phyloP scores from a whole-genome alignment of 2,329 filamentous ascomycete genomes.

The Penicillium brevicompactum region DNA sequence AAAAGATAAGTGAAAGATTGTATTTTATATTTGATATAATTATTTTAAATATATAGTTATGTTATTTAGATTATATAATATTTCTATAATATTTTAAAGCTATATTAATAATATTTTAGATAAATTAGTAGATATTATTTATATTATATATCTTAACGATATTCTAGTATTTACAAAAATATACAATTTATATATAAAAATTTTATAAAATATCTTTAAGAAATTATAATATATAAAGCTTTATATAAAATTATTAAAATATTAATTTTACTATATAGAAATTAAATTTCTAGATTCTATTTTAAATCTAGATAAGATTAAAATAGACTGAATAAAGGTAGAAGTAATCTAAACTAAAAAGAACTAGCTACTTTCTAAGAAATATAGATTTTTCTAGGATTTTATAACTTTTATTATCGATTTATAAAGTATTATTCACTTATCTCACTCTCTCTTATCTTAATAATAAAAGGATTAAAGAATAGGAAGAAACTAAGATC shows the following conservation, averaged over 20 bases:
- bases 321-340: too few species aligned
- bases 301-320: too few species aligned
- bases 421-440: too few species aligned
- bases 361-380: too few species aligned
- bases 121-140: neutral
- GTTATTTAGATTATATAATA: neutral
- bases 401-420: neutral
- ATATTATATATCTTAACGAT: neutral
- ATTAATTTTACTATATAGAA: too few species aligned
- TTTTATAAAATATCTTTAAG: neutral
- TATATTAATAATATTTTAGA: neutral
- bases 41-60: neutral
- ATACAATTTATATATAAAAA: neutral
- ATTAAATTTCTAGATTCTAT: too few species aligned
- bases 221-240: neutral
- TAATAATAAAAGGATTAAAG: too few species aligned
- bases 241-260: neutral
- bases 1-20: neutral
- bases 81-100: neutral
- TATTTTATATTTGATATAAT: neutral
- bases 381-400: too few species aligned
- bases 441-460: too few species aligned
- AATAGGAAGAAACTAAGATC: too few species aligned
- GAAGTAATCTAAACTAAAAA: too few species aligned
- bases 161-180: neutral